These are phyloP conservation scores for Blastobotrys terrestris DNA, from an alignment of 805 yeast genomes.

Conservation along the genomic window DNA sequence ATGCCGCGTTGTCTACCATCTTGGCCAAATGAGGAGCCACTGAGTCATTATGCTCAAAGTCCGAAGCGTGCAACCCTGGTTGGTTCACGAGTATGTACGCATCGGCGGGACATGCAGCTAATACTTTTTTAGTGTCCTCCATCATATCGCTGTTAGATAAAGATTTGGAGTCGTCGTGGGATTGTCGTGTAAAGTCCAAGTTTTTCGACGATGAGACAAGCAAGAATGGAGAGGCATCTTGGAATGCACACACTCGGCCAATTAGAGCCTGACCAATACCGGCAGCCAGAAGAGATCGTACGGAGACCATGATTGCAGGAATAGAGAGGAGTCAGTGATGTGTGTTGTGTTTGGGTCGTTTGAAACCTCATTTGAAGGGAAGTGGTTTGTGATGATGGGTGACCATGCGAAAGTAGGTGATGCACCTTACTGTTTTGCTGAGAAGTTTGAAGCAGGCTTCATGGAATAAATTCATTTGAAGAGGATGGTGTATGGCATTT, in stretches of 20 bases:
- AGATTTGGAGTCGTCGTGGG: not conserved
- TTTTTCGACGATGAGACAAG: constrained; percentile 1
- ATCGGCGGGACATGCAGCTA: constrained; percentile 42
- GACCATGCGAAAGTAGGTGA: not conserved
- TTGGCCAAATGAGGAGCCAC: constrained; percentile 19
- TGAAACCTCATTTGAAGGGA: not conserved
- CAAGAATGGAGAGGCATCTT: constrained; percentile 2
- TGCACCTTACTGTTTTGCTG: no score
- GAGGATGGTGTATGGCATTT: no score
- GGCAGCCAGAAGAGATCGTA: not conserved
- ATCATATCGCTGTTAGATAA: not conserved
- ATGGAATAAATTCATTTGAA: no score
- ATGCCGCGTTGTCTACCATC: constrained; percentile 16
- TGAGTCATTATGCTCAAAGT: constrained; percentile 17
- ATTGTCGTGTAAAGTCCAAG: not conserved
- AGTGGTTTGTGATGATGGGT: not conserved
- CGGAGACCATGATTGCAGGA: not conserved
- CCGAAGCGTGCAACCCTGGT: constrained; percentile 34
- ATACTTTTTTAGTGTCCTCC: constrained; percentile 8
- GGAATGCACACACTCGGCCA: constrained; percentile 2
- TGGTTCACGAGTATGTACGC: constrained; percentile 51
- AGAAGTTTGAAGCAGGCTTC: no score
- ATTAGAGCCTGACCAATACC: not conserved
- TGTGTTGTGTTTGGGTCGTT: not conserved
- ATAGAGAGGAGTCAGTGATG: not conserved